phyloP scores from a whole-genome alignment of 768 basidiomycete genomes.

The Pisolithus sp. region DNA sequence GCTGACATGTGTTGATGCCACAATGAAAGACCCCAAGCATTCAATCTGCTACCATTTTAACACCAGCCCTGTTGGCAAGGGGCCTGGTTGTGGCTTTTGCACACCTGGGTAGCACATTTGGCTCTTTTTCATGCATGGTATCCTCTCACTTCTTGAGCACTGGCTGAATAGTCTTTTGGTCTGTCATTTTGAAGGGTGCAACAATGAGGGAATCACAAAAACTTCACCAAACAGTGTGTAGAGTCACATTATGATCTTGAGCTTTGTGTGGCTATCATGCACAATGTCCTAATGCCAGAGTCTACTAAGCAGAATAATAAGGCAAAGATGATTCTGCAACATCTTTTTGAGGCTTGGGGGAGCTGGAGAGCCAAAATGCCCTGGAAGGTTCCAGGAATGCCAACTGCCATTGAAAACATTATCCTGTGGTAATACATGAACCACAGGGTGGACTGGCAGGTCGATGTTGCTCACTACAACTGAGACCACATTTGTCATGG shows the following conservation, averaged over 20 bases:
- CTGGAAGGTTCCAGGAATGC: constrained; percentile 99
- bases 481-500: constrained; percentile 95
- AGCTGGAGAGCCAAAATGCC: constrained; percentile 98
- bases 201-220: constrained; percentile 93
- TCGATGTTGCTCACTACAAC: constrained; percentile 91
- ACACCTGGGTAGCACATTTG: constrained; percentile 99
- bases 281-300: constrained; percentile 99
- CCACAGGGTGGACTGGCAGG: constrained; percentile 99
- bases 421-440: constrained; percentile 95
- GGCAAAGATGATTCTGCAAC: constrained; percentile 50
- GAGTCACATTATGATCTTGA: constrained; percentile 99
- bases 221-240: constrained; percentile 97
- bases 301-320: constrained; percentile 96
- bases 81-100: constrained; percentile 99
- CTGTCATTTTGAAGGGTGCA: constrained; percentile 96
- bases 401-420: constrained; percentile 98
- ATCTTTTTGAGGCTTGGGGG: constrained; percentile 96
- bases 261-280: constrained; percentile 97
- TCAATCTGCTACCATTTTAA: constrained; percentile 99
- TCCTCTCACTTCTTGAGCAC: constrained; percentile 93
- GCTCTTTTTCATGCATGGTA: constrained; percentile 99
- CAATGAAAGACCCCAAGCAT: constrained; percentile 99
- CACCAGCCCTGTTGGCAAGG: constrained; percentile 98
- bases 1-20: constrained; percentile 71
- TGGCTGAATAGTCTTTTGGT: constrained; percentile 98